Evolutionary conservation across 495 filamentous ascomycete species (phyloP).

Genomic region (Aspergillus funiculosus): DNA sequence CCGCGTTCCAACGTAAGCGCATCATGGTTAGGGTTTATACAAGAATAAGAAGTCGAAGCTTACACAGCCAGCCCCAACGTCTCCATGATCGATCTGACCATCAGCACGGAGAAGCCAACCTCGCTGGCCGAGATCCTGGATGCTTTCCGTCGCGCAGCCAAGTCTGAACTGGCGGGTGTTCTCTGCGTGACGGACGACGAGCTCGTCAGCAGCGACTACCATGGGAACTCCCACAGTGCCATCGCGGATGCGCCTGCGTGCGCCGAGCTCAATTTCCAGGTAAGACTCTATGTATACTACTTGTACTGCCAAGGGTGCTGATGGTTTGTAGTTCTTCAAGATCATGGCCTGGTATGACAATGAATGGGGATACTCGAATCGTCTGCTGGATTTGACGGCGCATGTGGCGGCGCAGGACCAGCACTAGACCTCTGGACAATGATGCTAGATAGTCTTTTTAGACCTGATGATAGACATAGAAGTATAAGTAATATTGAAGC

Average conservation of each 20-base stretch:
- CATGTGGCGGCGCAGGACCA: slow-evolving; percentile 1
- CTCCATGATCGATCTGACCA: slow-evolving; percentile 34
- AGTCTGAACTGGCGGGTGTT: slow-evolving; percentile 27
- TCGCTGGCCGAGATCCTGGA: slow-evolving; percentile 28
- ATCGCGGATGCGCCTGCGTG: slow-evolving; percentile 31
- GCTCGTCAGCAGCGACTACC: slow-evolving; percentile 33
- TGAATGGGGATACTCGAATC: slow-evolving; percentile 36
- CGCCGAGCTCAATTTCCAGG: slow-evolving; percentile 29
- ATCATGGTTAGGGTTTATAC: neutral
- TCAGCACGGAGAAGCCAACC: slow-evolving; percentile 31
- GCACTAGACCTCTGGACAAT: too few species aligned
- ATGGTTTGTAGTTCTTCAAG: slow-evolving; percentile 27
- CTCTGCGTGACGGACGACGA: slow-evolving; percentile 29
- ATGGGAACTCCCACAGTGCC: slow-evolving; percentile 28
- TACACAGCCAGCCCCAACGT: slow-evolving; percentile 26
- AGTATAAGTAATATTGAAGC: too few species aligned
- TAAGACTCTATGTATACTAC: slow-evolving; percentile 13
- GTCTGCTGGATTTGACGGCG: slow-evolving; percentile 29
- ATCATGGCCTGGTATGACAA: slow-evolving; percentile 39
- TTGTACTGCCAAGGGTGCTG: neutral
- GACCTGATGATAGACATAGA: too few species aligned
- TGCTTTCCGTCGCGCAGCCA: slow-evolving; percentile 28
- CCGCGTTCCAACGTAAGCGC: slow-evolving; percentile 31
- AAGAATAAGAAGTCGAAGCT: neutral
- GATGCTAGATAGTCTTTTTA: too few species aligned